Evolutionary conservation across 108 stramenopile species (phyloP).

Genomic region (Pseudonitzschia pungens): DNA sequence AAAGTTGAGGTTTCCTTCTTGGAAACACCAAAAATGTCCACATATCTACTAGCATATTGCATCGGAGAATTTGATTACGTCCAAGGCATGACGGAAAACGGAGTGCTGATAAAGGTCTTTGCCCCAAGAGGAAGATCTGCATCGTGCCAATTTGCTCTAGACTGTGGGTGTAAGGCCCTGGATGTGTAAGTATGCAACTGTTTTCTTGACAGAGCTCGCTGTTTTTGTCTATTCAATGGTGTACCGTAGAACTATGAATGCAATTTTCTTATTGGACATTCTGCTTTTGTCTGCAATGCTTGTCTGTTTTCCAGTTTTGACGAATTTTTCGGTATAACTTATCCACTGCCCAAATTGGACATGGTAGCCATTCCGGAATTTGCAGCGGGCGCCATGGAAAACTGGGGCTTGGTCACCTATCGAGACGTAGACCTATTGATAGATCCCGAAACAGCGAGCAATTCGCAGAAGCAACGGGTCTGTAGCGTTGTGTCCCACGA

Average conservation of each 20-base stretch:
- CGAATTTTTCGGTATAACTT: conserved; percentile 83
- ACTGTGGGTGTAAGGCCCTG: conserved; percentile 56
- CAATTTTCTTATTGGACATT: too few species aligned
- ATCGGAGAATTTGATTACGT: conserved; percentile 93
- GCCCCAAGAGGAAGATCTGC: conserved; percentile 88
- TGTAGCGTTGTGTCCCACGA: conserved; percentile 97
- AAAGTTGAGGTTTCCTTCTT: conserved; percentile 63
- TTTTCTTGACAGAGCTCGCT: too few species aligned
- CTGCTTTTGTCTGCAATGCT: not conserved
- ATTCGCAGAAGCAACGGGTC: conserved; percentile 83
- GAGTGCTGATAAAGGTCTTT: conserved; percentile 91
- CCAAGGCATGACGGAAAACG: conserved; percentile 60
- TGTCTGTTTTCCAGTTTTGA: conserved; percentile 30
- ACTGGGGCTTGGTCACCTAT: conserved; percentile 86
- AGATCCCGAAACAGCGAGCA: conserved; percentile 79
- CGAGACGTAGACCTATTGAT: conserved; percentile 89
- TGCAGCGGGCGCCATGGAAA: conserved; percentile 96
- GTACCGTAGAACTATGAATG: not conserved
- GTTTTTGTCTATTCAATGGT: too few species aligned
- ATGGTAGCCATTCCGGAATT: conserved; percentile 94
- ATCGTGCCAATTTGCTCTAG: conserved; percentile 81
- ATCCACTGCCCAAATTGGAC: conserved; percentile 95
- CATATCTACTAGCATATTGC: conserved; percentile 91
- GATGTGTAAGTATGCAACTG: too few species aligned
- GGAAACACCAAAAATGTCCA: conserved; percentile 90